Percentiles rank a stretch among this genome's conserved stretches.
These are phyloP conservation scores for Lipomyces sp. DNA, from an alignment of 805 yeast genomes.

Conservation along the genomic window DNA sequence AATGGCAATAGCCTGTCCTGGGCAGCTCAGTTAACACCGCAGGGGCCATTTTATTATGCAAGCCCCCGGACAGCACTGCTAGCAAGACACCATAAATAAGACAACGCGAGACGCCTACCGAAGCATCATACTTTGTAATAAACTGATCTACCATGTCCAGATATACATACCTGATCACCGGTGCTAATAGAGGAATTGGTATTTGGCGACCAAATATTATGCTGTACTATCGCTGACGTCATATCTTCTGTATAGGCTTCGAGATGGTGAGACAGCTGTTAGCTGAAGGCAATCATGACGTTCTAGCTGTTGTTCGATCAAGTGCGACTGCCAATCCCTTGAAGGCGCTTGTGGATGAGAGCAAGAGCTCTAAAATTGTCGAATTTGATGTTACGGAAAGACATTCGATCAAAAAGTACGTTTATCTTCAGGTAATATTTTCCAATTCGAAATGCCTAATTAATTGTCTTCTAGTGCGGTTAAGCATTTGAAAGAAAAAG, in stretches of 20 bases:
- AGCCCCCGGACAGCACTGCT: no score
- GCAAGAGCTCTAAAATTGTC: slow-evolving; percentile 7
- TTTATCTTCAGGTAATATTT: no score
- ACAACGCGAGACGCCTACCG: no score
- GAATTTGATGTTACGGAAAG: slow-evolving; percentile 16
- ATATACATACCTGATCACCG: slow-evolving; percentile 14
- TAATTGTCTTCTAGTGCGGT: slow-evolving; percentile 7
- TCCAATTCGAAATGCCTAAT: neutral
- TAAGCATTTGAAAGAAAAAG: slow-evolving; percentile 4
- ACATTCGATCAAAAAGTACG: slow-evolving; percentile 11
- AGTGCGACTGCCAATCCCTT: neutral
- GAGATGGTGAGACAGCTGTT: slow-evolving; percentile 15
- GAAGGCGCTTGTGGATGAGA: slow-evolving; percentile 5
- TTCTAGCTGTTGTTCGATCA: slow-evolving; percentile 19
- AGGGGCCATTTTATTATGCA: no score
- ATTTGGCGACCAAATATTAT: neutral
- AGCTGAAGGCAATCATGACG: neutral
- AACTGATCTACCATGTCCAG: neutral
- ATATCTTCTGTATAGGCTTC: slow-evolving; percentile 2
- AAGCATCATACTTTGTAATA: neutral
- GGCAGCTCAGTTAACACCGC: no score
- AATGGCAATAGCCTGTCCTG: no score
- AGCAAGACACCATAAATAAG: no score
- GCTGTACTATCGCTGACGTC: neutral
- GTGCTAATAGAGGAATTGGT: slow-evolving; percentile 24